Evolutionary conservation across 768 basidiomycete genomes (phyloP), one percentile per base, ranked within the genome.

Genomic region (Hemileccinum rubropunctum): DNA sequence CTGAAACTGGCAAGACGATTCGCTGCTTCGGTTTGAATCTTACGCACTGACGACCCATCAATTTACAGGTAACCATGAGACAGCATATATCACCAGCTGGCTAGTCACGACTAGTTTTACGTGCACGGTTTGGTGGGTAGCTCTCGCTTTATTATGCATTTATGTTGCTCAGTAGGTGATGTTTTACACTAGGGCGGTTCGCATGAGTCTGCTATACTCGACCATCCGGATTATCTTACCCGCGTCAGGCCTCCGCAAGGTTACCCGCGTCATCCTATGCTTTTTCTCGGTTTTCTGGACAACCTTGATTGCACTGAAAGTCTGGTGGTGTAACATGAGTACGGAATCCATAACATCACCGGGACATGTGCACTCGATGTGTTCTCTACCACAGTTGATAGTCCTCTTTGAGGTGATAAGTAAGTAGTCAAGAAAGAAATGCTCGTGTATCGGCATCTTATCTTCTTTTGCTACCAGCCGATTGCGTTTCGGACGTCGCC

Each of bases 191-290:
- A 50, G 48, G 48, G 48, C 42, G 27, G 48, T 43, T 21, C 48
- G 48, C 15, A 44, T 50, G 48, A 50, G 48, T 26, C 26, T 50
- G 4, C 42, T 50, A 9, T 44, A 38, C 18, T 50, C 48, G 5
- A 38, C 28, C 10, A 32, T 44, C 14, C 42, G 48, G 12, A 27
- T 44, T 23, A 38, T 27, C 12, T 38, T 33, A 10, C 48, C 48
- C 3, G 8, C 12, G 20, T 48, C 39, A 4, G n/a, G 3, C n/a
- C 38, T 40, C 15, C 38, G 30, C 20, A 47, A 40, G 28, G 3
- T 34, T 14, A n/a, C 30, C 5, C 38, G 15, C 9, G 18, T 6
- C 10, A 33, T 47, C 11, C 17, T 20, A 11, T 13, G 4, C 10
- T 2, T 47, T 20, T 47, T 47, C 47, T 7, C 11, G 2, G 8